phyloP scores from a whole-genome alignment of 306 rosid genomes.

The Vigna mungo region DNA sequence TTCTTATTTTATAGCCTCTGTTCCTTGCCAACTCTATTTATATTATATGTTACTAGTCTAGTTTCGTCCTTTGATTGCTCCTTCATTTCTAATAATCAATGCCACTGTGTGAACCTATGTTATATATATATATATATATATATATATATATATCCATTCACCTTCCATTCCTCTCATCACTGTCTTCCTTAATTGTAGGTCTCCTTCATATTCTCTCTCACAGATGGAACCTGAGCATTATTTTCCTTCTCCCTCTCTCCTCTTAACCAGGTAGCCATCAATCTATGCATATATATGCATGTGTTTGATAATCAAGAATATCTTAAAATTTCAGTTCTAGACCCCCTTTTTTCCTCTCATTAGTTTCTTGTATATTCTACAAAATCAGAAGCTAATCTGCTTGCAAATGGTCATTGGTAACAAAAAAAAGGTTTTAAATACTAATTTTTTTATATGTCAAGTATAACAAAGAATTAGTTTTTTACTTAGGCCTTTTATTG shows the following conservation, averaged over 20 bases:
- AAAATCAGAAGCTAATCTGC: no score
- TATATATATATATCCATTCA: not conserved
- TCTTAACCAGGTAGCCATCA: conserved; percentile 37
- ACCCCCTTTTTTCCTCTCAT: no score
- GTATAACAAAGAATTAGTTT: no score
- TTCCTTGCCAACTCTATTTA: not conserved
- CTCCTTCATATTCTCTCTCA: not conserved
- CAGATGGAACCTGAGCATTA: conserved; percentile 46
- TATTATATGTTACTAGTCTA: not conserved
- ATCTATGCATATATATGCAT: no score
- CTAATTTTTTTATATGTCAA: no score
- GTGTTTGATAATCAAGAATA: no score
- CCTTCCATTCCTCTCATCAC: not conserved
- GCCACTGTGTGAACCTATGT: not conserved
- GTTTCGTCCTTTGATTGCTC: not conserved
- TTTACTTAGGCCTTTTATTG: no score
- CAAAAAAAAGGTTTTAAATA: no score
- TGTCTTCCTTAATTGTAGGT: not conserved
- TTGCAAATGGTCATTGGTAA: no score
- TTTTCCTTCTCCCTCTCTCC: conserved; percentile 45
- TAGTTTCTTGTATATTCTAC: no score
- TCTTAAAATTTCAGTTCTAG: no score
- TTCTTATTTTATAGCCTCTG: not conserved
- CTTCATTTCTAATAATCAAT: conserved; percentile 28
- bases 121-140: not conserved